Base-by-base conservation (phyloP, 2,329 filamentous ascomycete genomes). In the Coniella vitis region DNA sequence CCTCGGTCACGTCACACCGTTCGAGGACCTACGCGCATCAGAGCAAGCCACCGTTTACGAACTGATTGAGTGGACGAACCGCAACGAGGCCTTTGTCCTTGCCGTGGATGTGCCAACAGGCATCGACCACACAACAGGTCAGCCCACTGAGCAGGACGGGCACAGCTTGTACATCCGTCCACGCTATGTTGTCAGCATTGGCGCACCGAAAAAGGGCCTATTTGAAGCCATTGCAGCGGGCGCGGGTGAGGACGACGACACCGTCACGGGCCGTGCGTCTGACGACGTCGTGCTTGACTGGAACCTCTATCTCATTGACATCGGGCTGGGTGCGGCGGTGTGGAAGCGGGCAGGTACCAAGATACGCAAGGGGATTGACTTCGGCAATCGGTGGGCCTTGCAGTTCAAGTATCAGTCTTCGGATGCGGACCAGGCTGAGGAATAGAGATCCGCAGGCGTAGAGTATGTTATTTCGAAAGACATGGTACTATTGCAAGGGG, bases 21-120 rank as follows among this genome's bases (percentile, higher is more conserved):
- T 96, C 60, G 90, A 96, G 57, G 89, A 94, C 58, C 74, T 97
- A 22, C 80, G 88, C 32, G 86, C 84, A 2, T 84, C 86, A 14
- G 87, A 95, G 56, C 88, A 94, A 63, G 83, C 84, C 3, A 86
- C 85, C 0, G 87, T 89, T 0, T 90, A 94, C 60, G 86, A 94
- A 61, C 79, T 96, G 61, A 93, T 96, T 60, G 86, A 90, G 54
- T 97, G 90, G 90, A 86, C 89, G 3, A 97, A 96, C 62, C 84
- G 90, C 55, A 87, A 84, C 62, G 87, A 90, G 55, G 83, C 89
- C 0, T 83, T 84, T 50, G 84, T 93, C 3, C 70, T 98, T 17
- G 87, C 90, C 0, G 80, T 98, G n/a, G 91, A 95, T 62, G 81
- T 94, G 5, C 93, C 93, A 1, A 91, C 87, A 0, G 93, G 93